These are phyloP conservation scores for Diaporthe nobilis DNA, from an alignment of 2,329 filamentous ascomycete species.

Conservation along the genomic window DNA sequence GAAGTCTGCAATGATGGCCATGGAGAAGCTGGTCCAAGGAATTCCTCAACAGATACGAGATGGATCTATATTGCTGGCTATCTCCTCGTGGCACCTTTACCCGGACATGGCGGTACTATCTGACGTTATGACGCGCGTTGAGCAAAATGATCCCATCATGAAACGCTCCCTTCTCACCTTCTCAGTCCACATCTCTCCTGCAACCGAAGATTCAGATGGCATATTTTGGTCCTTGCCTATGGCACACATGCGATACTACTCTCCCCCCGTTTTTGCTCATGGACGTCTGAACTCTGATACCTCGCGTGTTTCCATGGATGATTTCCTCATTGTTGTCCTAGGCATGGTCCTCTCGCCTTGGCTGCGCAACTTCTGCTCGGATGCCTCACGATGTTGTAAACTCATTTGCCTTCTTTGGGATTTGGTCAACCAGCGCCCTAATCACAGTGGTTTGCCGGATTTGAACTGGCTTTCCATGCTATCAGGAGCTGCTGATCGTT, in stretches of 20 bases:
- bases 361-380: background rate
- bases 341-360: background rate
- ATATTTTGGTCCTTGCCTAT: background rate
- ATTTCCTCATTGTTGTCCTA: background rate
- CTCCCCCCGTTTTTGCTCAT: background rate
- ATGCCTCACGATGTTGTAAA: background rate
- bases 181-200: background rate
- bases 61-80: slow-evolving; percentile 48
- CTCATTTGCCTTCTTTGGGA: too few relatives aligned
- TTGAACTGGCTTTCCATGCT: background rate
- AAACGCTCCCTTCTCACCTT: background rate
- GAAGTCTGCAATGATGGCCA: slow-evolving; percentile 45
- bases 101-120: slow-evolving; percentile 48
- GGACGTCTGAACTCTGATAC: background rate
- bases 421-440: too few relatives aligned
- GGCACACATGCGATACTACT: background rate
- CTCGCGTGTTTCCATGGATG: background rate
- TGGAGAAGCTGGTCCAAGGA: slow-evolving; percentile 50
- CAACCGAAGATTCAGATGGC: background rate
- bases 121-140: background rate
- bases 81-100: slow-evolving; percentile 54
- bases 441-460: too few relatives aligned
- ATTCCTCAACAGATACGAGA: slow-evolving; percentile 46
- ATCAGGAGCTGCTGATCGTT: background rate
- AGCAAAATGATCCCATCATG: background rate